These are phyloP conservation scores for Heliosperma pusillum DNA, from an alignment of 148 eudicot genomes.

Conservation along the genomic window DNA sequence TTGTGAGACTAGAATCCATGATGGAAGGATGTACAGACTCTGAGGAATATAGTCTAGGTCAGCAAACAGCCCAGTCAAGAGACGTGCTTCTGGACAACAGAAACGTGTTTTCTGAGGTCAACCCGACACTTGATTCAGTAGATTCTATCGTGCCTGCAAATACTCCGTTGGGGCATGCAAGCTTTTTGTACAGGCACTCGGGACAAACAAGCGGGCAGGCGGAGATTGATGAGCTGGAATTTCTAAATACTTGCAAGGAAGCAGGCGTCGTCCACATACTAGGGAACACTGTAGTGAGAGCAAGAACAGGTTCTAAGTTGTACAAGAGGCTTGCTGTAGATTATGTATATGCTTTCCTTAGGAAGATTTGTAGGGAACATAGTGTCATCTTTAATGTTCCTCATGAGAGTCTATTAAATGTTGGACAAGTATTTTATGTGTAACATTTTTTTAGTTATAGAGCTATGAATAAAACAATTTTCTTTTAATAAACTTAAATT, in stretches of 20 bases:
- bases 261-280: conserved; percentile 96
- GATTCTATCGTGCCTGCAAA: conserved; percentile 64
- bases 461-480: conserved; percentile 6
- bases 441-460: conserved; percentile 26
- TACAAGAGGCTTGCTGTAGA: conserved; percentile 71
- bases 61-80: conserved; percentile 54
- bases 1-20: conserved; percentile 87
- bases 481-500: conserved; percentile 6
- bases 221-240: conserved; percentile 74
- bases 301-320: conserved; percentile 61
- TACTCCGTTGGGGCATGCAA: conserved; percentile 31
- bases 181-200: conserved; percentile 35
- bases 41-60: conserved; percentile 81
- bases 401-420: conserved; percentile 88
- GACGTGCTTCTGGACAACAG: conserved; percentile 34
- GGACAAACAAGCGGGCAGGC: conserved; percentile 57
- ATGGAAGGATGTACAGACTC: conserved; percentile 98
- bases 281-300: conserved; percentile 79
- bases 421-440: conserved; percentile 91
- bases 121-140: conserved; percentile 48
- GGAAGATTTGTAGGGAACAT: conserved; percentile 97
- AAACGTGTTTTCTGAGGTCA: conserved; percentile 17
- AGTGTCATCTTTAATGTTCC: conserved; percentile 94
- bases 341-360: conserved; percentile 88
- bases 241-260: conserved; percentile 63